Conservation (phyloP, 2,329 filamentous ascomycete genomes). For the Drechmeria coniospora region DNA sequence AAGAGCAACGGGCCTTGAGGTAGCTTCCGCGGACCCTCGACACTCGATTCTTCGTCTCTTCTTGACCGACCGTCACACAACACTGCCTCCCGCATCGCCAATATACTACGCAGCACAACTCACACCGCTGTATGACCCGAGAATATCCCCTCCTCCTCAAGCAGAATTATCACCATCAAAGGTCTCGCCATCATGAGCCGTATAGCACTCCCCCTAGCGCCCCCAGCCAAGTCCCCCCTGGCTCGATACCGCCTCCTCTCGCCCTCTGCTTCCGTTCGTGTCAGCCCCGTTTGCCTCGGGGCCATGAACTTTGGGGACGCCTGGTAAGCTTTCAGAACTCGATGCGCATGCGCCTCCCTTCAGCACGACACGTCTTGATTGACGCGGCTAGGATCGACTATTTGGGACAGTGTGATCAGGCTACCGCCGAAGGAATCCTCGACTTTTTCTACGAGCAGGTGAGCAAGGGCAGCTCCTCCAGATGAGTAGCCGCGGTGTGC, state of each 20-base stretch:
- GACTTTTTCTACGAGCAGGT: constrained; percentile 49
- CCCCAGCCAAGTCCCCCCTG: constrained; percentile 42
- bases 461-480: constrained; percentile 1
- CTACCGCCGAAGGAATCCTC: constrained; percentile 45
- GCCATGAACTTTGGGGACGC: constrained; percentile 49
- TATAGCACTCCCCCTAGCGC: constrained; percentile 19
- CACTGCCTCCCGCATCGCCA: too few relatives aligned
- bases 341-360: background rate
- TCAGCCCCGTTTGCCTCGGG: constrained; percentile 52
- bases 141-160: too few relatives aligned
- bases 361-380: background rate
- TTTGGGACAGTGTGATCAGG: constrained; percentile 51
- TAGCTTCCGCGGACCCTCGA: too few relatives aligned
- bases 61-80: too few relatives aligned
- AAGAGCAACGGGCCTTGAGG: too few relatives aligned
- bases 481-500: background rate
- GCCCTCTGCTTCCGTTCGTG: constrained; percentile 47
- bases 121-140: too few relatives aligned
- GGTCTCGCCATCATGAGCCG: constrained; percentile 5
- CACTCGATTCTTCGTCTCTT: too few relatives aligned
- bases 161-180: too few relatives aligned
- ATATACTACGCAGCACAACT: too few relatives aligned
- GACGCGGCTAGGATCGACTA: constrained; percentile 25
- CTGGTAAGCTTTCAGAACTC: constrained; percentile 21
- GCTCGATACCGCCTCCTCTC: constrained; percentile 51